Evolutionary conservation across 2,329 filamentous ascomycete species (phyloP).

Genomic region (Proliferodiscus dingleyae): DNA sequence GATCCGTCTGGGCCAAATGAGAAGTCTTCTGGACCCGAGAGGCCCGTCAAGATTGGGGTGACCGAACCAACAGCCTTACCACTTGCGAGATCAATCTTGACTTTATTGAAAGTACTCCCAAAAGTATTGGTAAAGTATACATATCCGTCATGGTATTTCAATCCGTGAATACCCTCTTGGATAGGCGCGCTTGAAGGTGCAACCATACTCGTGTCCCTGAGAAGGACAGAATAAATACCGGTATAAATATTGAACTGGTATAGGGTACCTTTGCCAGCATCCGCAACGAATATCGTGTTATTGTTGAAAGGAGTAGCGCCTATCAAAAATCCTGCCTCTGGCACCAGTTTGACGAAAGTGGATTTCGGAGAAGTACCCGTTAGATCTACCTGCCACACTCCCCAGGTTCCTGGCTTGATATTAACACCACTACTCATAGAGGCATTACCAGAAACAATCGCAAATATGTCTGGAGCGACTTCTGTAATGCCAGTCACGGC

Average conservation of each 20-base stretch:
- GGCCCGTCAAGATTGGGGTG: not conserved
- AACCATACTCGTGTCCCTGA: constrained; percentile 5
- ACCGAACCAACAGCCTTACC: not conserved
- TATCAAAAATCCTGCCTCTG: constrained; percentile 5
- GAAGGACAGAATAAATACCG: constrained; percentile 14
- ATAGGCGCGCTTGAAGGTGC: constrained; percentile 1
- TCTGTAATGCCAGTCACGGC: constrained; percentile 1
- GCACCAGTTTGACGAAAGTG: constrained; percentile 4
- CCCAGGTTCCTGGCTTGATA: not conserved
- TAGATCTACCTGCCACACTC: constrained; percentile 16
- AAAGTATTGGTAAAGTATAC: constrained; percentile 6
- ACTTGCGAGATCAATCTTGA: constrained; percentile 1
- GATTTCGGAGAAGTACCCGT: not conserved
- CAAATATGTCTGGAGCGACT: not conserved
- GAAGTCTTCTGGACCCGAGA: constrained; percentile 3
- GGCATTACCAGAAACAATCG: not conserved
- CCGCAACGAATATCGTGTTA: constrained; percentile 17
- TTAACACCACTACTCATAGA: not conserved
- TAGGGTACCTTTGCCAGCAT: constrained; percentile 21
- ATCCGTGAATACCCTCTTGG: constrained; percentile 7
- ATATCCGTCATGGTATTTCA: constrained; percentile 2
- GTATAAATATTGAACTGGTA: constrained; percentile 22
- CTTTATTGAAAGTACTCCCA: constrained; percentile 1
- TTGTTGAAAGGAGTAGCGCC: constrained; percentile 8
- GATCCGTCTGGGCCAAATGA: not conserved